A percentile compares a stretch with the other conserved stretches of the same genome.
phyloP scores from a whole-genome alignment of 208 protist genomes.

The Zelonia costaricensis region DNA sequence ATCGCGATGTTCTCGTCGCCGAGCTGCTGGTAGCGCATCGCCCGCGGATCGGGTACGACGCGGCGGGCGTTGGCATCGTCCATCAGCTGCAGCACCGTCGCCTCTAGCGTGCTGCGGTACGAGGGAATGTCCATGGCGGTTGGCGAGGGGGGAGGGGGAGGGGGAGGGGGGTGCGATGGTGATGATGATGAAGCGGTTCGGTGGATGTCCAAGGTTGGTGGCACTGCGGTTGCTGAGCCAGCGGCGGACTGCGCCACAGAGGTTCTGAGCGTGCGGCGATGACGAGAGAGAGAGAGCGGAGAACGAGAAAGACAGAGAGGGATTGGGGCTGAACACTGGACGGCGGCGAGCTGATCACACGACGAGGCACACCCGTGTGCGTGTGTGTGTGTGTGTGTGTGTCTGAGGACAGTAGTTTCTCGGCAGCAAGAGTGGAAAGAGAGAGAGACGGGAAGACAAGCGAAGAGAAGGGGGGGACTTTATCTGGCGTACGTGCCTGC shows the following conservation, averaged over 20 bases:
- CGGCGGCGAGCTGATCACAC: neutral
- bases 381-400: neutral
- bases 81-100: slow-evolving; percentile 46
- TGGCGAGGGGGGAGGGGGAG: neutral
- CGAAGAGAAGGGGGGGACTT: too few relatives aligned
- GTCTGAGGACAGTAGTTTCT: neutral
- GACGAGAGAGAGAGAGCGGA: too few relatives aligned
- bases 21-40: slow-evolving; percentile 27
- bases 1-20: slow-evolving; percentile 22
- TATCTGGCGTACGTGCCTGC: too few relatives aligned
- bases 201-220: too few relatives aligned
- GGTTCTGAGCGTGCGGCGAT: too few relatives aligned
- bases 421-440: too few relatives aligned
- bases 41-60: slow-evolving; percentile 30
- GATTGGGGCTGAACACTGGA: too few relatives aligned
- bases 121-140: slow-evolving; percentile 16
- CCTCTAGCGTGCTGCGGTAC: slow-evolving; percentile 38
- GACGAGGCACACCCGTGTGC: neutral
- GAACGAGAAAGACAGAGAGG: too few relatives aligned
- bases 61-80: slow-evolving; percentile 30
- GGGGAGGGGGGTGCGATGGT: neutral
- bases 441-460: too few relatives aligned
- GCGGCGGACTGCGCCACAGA: too few relatives aligned
- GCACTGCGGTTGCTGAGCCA: too few relatives aligned
- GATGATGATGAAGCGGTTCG: neutral